phyloP scores from a whole-genome alignment of 2,329 filamentous ascomycete species.

The Calonectria naviculata region DNA sequence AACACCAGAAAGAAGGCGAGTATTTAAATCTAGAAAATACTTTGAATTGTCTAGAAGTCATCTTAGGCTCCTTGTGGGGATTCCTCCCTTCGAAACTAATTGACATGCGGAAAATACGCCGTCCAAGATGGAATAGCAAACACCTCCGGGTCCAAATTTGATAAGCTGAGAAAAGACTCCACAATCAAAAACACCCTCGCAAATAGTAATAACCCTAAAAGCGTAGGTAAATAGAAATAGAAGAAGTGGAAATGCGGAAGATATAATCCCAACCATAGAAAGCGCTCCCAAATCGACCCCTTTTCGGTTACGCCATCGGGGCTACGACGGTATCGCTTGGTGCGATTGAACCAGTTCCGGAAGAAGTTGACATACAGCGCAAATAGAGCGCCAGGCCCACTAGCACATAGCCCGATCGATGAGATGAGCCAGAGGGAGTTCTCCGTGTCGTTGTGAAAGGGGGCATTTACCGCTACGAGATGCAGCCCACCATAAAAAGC shows the following conservation, averaged over 20 bases:
- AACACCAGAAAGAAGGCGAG: no score
- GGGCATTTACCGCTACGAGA: neutral
- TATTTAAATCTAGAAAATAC: no score
- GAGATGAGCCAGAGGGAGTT: neutral
- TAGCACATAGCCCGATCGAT: neutral
- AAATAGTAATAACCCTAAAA: neutral
- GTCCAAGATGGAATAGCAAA: neutral
- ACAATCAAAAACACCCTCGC: neutral
- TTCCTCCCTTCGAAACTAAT: neutral
- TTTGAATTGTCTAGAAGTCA: neutral
- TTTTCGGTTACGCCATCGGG: no score
- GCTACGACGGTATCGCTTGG: neutral
- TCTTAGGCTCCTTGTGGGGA: no score
- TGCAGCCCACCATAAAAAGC: neutral
- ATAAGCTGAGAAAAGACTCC: neutral
- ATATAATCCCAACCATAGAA: neutral
- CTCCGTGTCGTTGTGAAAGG: neutral
- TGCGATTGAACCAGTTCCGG: neutral
- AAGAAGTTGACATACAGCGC: neutral
- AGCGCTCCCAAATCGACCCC: neutral
- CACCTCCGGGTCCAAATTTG: neutral
- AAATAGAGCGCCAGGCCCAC: neutral
- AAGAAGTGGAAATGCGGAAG: neutral
- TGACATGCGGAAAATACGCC: neutral
- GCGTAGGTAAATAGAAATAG: neutral